Evolutionary conservation across 306 rosid species (phyloP).

Genomic region (Leucaena leucocephala): DNA sequence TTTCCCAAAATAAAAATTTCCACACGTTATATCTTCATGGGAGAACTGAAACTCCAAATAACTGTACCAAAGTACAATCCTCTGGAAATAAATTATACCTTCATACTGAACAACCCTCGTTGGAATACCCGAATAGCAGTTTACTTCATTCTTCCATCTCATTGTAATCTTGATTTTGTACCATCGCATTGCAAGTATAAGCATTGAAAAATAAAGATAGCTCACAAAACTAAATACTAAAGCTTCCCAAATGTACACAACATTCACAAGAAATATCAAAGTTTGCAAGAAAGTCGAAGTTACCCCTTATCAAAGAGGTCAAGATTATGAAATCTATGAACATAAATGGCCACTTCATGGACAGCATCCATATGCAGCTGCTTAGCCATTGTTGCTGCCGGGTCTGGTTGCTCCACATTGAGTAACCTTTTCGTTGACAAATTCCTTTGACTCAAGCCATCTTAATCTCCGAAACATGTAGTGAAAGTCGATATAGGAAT

Average conservation of each 20-base stretch:
- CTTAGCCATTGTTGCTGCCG: conserved; percentile 41
- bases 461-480: conserved; percentile 75
- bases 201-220: neutral
- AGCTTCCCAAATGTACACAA: neutral
- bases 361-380: conserved; percentile 67
- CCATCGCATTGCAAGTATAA: conserved; percentile 55
- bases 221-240: neutral
- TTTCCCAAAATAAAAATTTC: neutral
- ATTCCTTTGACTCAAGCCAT: conserved; percentile 65
- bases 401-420: conserved; percentile 43
- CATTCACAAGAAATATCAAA: neutral
- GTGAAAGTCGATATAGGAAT: conserved; percentile 26
- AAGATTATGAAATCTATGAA: conserved; percentile 94
- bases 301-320: conserved; percentile 96
- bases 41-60: neutral
- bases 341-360: conserved; percentile 85
- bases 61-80: neutral
- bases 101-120: conserved; percentile 95
- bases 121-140: conserved; percentile 72
- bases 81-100: conserved; percentile 52
- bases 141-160: conserved; percentile 75
- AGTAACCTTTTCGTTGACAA: conserved; percentile 67
- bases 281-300: neutral
- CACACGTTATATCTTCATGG: neutral
- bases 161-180: conserved; percentile 81